A percentile compares a stretch with the other conserved stretches of the same genome.
Evolutionary conservation across 345 rosid species (phyloP).

Genomic region (Citrus unshiu): DNA sequence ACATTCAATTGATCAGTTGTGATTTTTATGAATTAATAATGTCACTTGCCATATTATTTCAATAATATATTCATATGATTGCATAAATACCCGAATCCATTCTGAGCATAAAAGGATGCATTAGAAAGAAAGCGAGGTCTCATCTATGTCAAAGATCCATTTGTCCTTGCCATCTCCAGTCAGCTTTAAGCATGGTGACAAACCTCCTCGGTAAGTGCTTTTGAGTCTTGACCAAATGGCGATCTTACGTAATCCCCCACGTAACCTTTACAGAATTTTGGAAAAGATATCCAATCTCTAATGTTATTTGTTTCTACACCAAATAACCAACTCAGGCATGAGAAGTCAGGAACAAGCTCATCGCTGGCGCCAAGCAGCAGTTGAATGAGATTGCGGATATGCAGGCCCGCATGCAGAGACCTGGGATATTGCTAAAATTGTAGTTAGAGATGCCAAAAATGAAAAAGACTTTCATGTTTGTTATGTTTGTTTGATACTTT

Average conservation of each 20-base stretch:
- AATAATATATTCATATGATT: no score
- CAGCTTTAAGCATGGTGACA: conserved; percentile 30
- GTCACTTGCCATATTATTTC: no score
- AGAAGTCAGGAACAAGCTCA: neutral
- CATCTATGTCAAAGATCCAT: conserved; percentile 52
- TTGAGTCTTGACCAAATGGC: conserved; percentile 44
- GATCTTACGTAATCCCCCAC: conserved; percentile 50
- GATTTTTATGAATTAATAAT: no score
- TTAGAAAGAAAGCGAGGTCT: conserved; percentile 46
- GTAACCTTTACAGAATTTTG: conserved; percentile 41
- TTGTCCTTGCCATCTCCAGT: conserved; percentile 31
- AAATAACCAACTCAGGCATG: conserved; percentile 1
- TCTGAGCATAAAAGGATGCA: conserved; percentile 22
- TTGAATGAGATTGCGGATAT: no score
- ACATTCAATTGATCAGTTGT: no score
- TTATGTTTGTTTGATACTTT: neutral
- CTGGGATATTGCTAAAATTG: no score
- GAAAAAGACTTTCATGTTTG: neutral
- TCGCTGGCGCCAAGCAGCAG: no score
- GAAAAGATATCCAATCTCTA: conserved; percentile 38
- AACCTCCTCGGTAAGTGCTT: conserved; percentile 32
- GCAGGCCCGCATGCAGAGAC: no score
- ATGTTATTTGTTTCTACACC: conserved; percentile 63
- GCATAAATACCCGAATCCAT: conserved; percentile 34
- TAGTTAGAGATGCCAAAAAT: neutral